Conservation (phyloP, 805 yeast species). For the Kregervanrija fluxuum region DNA sequence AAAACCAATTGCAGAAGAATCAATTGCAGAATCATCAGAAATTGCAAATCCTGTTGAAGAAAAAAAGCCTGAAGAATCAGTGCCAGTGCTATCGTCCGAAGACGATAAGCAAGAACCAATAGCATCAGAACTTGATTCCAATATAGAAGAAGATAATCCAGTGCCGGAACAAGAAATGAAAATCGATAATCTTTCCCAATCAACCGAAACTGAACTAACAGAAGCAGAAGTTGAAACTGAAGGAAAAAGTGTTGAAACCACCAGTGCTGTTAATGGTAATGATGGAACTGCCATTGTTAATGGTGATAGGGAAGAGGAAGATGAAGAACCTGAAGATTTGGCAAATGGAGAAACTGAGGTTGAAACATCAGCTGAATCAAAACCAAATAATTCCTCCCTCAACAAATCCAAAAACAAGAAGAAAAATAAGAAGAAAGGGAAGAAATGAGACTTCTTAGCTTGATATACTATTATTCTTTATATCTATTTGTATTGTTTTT, state of each 20-base stretch:
- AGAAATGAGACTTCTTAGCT: neutral
- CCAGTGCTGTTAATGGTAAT: neutral
- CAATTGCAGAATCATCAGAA: neutral
- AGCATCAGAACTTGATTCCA: constrained; percentile 1
- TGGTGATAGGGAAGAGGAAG: constrained; percentile 1
- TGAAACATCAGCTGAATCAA: neutral
- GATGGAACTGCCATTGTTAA: neutral
- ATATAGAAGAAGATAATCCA: constrained; percentile 2
- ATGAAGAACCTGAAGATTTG: constrained; percentile 4
- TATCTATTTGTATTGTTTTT: too few relatives aligned
- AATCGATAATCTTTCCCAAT: too few relatives aligned
- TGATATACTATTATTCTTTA: too few relatives aligned
- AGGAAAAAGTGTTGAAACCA: neutral
- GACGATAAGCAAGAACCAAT: neutral
- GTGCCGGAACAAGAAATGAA: constrained; percentile 2
- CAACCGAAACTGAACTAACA: neutral
- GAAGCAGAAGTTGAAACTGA: constrained; percentile 1
- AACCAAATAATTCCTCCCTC: neutral
- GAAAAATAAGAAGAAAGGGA: neutral
- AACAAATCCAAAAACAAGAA: neutral
- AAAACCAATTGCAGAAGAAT: constrained; percentile 1
- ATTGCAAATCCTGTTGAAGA: neutral
- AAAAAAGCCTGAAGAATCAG: too few relatives aligned
- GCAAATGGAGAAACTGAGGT: constrained; percentile 4
- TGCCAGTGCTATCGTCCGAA: too few relatives aligned